Evolutionary conservation across 257 asterid species (phyloP), one percentile per base, ranked within the genome.

Genomic region (Datura wrightii): DNA sequence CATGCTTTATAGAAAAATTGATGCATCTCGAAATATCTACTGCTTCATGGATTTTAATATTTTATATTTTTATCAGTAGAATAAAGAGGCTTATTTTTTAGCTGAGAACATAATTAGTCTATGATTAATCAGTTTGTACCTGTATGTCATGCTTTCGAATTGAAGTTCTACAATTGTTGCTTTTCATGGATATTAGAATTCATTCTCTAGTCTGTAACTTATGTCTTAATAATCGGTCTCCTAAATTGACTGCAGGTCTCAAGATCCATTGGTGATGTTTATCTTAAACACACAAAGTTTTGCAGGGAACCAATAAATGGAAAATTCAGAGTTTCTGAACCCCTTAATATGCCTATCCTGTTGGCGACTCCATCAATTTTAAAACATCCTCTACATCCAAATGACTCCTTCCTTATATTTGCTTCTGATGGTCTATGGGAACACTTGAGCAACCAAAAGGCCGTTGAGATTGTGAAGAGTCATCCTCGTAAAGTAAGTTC

Each of bases 351-450:
- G 90, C 90, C 90, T 56, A 39, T 88, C 85, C 83, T 88, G 78
- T 83, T 83, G 55, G 87, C 90, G 15, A 72, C 90, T 79, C 90
- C 89, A 66, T 81, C 89, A 37, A 88, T 88, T 81, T 37, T 82
- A 67, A 56, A 74, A 48, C 90, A 88, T 67, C 79, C 87, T 76
- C 86, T 88, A 79, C 87, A 88, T 41, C 90, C 85, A 56, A 83
- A 86, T 86, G 90, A 88, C 66, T 86, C 87, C 63, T 88, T 88
- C 79, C 87, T 88, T 65, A 88, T 88, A 65, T 88, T 86, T 67
- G 90, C 90, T 66, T 86, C 90, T 44, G 90, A 88, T 84, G 90
- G 90, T 53, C 85, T 88, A 62, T 88, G 90, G 90, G 90, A 88
- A 74, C 89, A 88, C 85, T 82, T 88, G 86, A 88, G 90, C 79